These are phyloP conservation scores for Myxozyma sirexii DNA, from an alignment of 805 yeast species.

Conservation along the genomic window DNA sequence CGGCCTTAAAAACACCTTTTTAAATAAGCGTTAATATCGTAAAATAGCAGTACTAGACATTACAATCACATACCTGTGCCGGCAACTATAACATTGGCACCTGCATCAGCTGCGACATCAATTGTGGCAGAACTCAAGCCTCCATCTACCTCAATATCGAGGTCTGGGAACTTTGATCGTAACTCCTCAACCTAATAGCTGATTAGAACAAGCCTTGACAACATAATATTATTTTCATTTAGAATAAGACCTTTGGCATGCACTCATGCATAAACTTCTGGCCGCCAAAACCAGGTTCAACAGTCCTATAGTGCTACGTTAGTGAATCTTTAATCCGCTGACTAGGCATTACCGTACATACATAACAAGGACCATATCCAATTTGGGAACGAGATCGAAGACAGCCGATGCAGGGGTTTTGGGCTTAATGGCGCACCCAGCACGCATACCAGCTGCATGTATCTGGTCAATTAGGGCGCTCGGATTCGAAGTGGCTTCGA, in stretches of 20 bases:
- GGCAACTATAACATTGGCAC: constrained; percentile 97
- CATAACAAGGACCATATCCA: constrained; percentile 97
- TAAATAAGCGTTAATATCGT: neutral
- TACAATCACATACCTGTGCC: constrained; percentile 52
- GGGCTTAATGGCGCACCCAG: constrained; percentile 93
- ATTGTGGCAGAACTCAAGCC: constrained; percentile 88
- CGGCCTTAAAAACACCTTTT: constrained; percentile 76
- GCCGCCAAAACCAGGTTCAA: constrained; percentile 99
- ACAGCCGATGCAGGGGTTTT: constrained; percentile 85
- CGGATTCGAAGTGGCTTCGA: constrained; percentile 79
- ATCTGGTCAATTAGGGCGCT: constrained; percentile 71
- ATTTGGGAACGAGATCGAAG: constrained; percentile 67
- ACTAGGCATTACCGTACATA: neutral
- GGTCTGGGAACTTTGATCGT: constrained; percentile 70
- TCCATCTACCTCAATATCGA: constrained; percentile 95
- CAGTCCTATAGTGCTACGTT: constrained; percentile 52
- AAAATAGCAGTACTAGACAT: neutral
- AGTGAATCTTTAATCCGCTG: neutral
- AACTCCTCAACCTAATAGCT: constrained; percentile 54
- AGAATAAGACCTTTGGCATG: constrained; percentile 98
- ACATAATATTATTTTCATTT: no score
- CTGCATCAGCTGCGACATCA: constrained; percentile 88
- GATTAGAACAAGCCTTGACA: neutral
- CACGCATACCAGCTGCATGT: constrained; percentile 80
- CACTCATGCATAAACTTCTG: constrained; percentile 92